phyloP scores from a whole-genome alignment of 805 yeast species.

The Barnettozyma populi region DNA sequence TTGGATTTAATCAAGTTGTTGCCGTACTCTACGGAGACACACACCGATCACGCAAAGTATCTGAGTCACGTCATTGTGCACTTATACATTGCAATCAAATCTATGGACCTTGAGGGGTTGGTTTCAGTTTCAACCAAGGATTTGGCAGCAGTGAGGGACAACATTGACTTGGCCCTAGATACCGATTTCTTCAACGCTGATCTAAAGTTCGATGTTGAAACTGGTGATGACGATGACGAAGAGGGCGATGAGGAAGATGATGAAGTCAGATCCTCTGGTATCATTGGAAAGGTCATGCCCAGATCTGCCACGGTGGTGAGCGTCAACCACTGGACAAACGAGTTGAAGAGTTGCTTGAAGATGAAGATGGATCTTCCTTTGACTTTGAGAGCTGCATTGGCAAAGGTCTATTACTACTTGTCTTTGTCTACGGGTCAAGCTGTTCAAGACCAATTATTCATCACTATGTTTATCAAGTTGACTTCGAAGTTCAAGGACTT shows the following conservation, averaged over 20 bases:
- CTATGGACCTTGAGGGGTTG: slow-evolving; percentile 70
- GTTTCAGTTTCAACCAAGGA: slow-evolving; percentile 65
- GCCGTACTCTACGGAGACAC: slow-evolving; percentile 72
- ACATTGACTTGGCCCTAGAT: slow-evolving; percentile 45
- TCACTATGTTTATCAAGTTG: slow-evolving; percentile 53
- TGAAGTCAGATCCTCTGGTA: slow-evolving; percentile 33
- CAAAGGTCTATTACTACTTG: slow-evolving; percentile 65
- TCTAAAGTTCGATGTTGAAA: slow-evolving; percentile 32
- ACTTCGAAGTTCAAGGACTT: slow-evolving; percentile 34
- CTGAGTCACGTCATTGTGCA: slow-evolving; percentile 76
- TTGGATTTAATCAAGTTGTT: slow-evolving; percentile 36
- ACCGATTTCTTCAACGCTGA: slow-evolving; percentile 44
- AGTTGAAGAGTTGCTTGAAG: slow-evolving; percentile 68
- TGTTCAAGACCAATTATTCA: slow-evolving; percentile 52
- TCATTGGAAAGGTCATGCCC: slow-evolving; percentile 56
- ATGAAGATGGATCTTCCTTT: slow-evolving; percentile 81
- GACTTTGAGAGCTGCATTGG: slow-evolving; percentile 50
- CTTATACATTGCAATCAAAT: slow-evolving; percentile 68
- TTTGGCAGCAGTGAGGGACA: slow-evolving; percentile 40
- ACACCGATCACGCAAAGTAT: slow-evolving; percentile 64
- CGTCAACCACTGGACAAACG: slow-evolving; percentile 83
- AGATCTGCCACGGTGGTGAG: slow-evolving; percentile 68
- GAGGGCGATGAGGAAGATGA: slow-evolving; percentile 35
- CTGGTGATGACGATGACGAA: slow-evolving; percentile 32
- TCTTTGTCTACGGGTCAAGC: slow-evolving; percentile 70